Conservation (phyloP, 148 eudicot species). For the Cornus controversa region DNA sequence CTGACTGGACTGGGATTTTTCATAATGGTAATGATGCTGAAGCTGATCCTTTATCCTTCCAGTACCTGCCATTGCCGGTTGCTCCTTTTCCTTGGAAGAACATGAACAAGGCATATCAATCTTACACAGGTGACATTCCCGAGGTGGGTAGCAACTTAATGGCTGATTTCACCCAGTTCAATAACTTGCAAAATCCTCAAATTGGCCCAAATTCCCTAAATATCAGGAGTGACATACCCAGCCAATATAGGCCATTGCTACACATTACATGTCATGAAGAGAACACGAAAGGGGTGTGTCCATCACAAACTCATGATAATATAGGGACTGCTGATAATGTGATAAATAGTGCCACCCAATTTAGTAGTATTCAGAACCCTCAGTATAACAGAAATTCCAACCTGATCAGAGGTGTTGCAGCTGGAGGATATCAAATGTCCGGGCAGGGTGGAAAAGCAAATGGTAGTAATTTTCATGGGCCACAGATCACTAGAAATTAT, state of each 20-base stretch:
- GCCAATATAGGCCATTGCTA: conserved; percentile 3
- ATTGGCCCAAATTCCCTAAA: conserved; percentile 9
- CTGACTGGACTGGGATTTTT: conserved; percentile 8
- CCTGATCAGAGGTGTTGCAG: conserved; percentile 5
- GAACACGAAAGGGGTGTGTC: conserved; percentile 3
- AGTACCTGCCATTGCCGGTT: neutral
- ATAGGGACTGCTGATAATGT: conserved; percentile 5
- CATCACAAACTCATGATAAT: neutral
- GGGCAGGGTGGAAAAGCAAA: conserved; percentile 14
- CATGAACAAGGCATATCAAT: conserved; percentile 7
- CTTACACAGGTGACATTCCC: neutral
- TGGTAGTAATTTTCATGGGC: conserved; percentile 7
- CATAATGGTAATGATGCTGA: conserved; percentile 9
- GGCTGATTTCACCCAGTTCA: conserved; percentile 21
- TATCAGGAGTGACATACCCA: conserved; percentile 7
- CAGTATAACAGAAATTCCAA: conserved; percentile 15
- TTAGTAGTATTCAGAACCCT: conserved; percentile 13
- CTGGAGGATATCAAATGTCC: conserved; percentile 13
- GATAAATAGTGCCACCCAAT: conserved; percentile 8
- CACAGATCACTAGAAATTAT: conserved; percentile 4
- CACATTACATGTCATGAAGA: neutral
- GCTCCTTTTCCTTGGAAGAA: conserved; percentile 9
- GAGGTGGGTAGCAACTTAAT: conserved; percentile 6
- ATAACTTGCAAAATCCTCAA: conserved; percentile 11
- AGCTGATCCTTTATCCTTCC: conserved; percentile 12